phyloP scores from a whole-genome alignment of 345 rosid species.

The Populus euphratica region DNA sequence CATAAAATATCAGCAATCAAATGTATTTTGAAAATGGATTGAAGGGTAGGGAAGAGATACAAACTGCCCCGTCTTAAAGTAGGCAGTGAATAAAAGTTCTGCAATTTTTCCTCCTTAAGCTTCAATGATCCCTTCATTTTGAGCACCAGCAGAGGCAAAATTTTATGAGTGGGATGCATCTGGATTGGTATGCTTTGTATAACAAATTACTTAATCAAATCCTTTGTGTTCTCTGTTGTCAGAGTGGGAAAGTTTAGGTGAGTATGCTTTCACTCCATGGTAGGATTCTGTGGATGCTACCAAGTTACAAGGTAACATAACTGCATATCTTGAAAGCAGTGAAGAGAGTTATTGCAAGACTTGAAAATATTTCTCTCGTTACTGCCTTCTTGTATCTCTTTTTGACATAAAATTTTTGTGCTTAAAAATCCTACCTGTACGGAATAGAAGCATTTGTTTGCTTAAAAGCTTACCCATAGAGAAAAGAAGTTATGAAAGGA shows the following conservation, averaged over 20 bases:
- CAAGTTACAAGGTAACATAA: background rate
- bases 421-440: background rate
- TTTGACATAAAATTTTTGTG: background rate
- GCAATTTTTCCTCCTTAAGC: background rate
- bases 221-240: background rate
- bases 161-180: background rate
- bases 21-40: no score
- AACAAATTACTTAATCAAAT: background rate
- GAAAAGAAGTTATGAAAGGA: no score
- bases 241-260: background rate
- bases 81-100: background rate
- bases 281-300: no score
- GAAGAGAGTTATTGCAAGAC: background rate
- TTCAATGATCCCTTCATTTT: background rate
- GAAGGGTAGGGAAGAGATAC: background rate
- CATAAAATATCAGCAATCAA: background rate
- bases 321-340: background rate
- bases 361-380: background rate
- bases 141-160: background rate
- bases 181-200: background rate
- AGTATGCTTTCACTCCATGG: background rate
- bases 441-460: no score
- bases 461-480: no score
- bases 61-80: background rate
- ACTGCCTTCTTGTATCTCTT: background rate